Evolutionary conservation across 257 asterid species (phyloP), one percentile per base, ranked within the genome.

Genomic region (Ballota nigra): DNA sequence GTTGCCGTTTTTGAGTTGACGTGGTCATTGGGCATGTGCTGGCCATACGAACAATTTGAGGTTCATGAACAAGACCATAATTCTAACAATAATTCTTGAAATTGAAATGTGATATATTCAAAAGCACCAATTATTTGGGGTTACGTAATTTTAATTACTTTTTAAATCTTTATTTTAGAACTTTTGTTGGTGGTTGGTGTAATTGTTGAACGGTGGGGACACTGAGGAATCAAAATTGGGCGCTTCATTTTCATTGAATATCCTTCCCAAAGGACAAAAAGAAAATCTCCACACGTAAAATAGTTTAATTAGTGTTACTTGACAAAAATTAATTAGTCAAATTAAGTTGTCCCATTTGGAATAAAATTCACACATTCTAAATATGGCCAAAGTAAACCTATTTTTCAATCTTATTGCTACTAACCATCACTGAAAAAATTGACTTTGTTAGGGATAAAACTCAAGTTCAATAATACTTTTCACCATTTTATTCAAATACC

Each of bases 1-100:
- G 19, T 4, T 19, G 29, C n/a, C 29, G 10, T 53, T 53, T 47
- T 53, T 8, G 60, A 53, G n/a, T 53, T 53, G 60, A 53, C 29
- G 28, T 7, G 5, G 29, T 7, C 60, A 22, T 53, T 53, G 53
- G 53, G 53, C 53, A n/a, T 52, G 58, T 6, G 26, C 53, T 45
- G 56, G 28, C 58, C 8, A 28, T 15, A 24, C 40, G 22, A 26
- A 26, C n/a, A 28, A 10, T 22, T 9, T 52, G 60, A 63, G 74
- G 64, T 70, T 55, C 73, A 65, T 59, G 81, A 64, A 76, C 68
- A 55, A 15, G 8, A 63, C 68, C 51, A 63, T 18, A 23, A 23
- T 70, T 9, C 5, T 18, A 16, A 29, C 5, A 11, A 5, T 60
- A 29, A 7, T 29, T 59, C 29, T 45, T 41, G 8, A 64, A 10